Evolutionary conservation across 179 eudicot species (phyloP).

Genomic region (Spergularia azorica): DNA sequence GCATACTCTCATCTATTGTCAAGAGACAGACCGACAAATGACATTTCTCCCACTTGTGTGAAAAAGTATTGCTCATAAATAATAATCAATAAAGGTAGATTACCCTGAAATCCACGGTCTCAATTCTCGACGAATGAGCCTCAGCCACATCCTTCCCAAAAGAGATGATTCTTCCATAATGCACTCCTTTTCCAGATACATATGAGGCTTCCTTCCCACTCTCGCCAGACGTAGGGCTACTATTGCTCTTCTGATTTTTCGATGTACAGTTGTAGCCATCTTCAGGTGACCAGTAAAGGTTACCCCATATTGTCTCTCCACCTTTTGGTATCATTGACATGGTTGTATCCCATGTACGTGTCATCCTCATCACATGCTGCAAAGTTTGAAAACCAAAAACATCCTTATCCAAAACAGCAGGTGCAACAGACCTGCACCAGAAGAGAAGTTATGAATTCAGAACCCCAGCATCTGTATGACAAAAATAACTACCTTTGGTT

Average conservation of each 20-base stretch:
- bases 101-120: slow-evolving; percentile 83
- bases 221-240: slow-evolving; percentile 33
- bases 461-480: not conserved
- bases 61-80: not conserved
- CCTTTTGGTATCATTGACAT: slow-evolving; percentile 99
- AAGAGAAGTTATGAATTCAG: slow-evolving; percentile 4
- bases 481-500: not conserved
- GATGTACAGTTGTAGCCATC: slow-evolving; percentile 59
- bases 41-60: not conserved
- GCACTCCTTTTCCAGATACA: slow-evolving; percentile 32
- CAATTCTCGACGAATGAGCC: slow-evolving; percentile 56
- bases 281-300: slow-evolving; percentile 98
- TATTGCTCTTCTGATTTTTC: slow-evolving; percentile 51
- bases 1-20: not conserved
- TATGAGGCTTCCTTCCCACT: slow-evolving; percentile 35
- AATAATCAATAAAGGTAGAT: slow-evolving; percentile 3
- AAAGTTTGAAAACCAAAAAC: slow-evolving; percentile 83
- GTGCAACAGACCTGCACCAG: slow-evolving; percentile 73
- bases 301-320: slow-evolving; percentile 96
- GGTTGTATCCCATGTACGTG: slow-evolving; percentile 98
- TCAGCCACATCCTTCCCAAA: slow-evolving; percentile 86
- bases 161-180: slow-evolving; percentile 86
- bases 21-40: not conserved
- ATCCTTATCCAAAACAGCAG: slow-evolving; percentile 78
- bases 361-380: slow-evolving; percentile 88